Base-by-base conservation (phyloP, 768 basidiomycete species). In the Calocybe gangraenosa region DNA sequence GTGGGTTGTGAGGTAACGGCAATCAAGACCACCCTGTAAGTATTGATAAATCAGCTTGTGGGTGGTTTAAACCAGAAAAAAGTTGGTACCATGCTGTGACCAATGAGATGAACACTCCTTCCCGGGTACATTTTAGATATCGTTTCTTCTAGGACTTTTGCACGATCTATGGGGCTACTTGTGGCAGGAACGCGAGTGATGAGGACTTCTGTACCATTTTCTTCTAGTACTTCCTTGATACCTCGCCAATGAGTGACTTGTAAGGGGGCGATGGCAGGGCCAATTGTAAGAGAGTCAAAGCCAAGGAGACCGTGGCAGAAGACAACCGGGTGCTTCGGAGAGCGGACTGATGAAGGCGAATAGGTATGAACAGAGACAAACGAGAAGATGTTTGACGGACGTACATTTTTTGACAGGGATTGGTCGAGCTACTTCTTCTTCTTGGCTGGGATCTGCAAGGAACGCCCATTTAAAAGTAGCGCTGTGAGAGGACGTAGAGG, bases 161-260 rank as follows among this genome's bases (percentile, higher is more conserved):
- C 96, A 43, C 96, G 76, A 53, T 96, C 90, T 40, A 84, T 68
- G 13, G 92, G 88, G 17, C 86, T 86, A 55, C 88, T 89, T 1
- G 92, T 95, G 0, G 92, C 92, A 1, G 96, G 94, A 0, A 98
- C 94, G 11, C 92, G 81, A 0, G 93, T 92, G 57, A 97, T 88
- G 56, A 98, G 77, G 28, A 97, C 88, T 60, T 98, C 87, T 10
- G 78, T 78, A 14, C 92, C 94, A 58, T 87, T 92, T 30, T 86
- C 76, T 57, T 94, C 84, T 6, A 99, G 73, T 14, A 88, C 92
- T 60, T 97, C 91, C 58, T 87, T 85, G 52, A 99, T 95, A 6
- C 96, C 96, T 30, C 95, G 79, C 96, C 96, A 99, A 63, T 99
- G 93, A 2, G 86, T 76, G 33, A 99, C 91, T 57, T 93, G 82